phyloP scores from a whole-genome alignment of 2,329 filamentous ascomycete species.

The Neopestalotiopsis sp. region DNA sequence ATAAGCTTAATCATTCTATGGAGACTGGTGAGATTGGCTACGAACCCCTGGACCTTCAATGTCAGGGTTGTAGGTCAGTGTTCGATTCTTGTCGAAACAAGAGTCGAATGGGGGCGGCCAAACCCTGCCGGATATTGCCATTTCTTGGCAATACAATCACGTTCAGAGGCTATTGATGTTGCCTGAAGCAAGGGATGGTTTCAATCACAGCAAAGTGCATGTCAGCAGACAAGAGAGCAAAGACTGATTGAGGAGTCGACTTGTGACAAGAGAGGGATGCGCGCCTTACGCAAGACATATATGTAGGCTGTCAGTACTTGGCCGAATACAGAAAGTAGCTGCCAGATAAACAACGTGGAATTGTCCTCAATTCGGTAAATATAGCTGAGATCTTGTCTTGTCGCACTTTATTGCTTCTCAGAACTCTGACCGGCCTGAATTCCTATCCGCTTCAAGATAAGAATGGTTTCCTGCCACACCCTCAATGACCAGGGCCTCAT shows the following conservation, averaged over 20 bases:
- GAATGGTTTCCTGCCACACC: not conserved
- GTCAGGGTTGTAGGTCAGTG: slow-evolving; percentile 11
- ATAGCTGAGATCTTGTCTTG: not conserved
- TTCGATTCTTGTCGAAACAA: slow-evolving; percentile 17
- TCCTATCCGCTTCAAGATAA: not conserved
- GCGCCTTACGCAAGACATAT: not conserved
- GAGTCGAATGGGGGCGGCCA: not conserved
- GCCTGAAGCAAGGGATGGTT: not conserved
- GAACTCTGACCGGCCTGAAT: not conserved
- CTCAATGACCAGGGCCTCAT: not conserved
- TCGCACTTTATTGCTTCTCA: not conserved
- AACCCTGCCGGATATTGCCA: not conserved
- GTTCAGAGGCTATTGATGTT: not conserved
- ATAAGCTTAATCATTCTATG: not conserved
- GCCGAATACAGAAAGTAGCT: not conserved
- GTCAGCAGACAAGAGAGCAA: not conserved
- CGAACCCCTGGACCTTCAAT: slow-evolving; percentile 17
- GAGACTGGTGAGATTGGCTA: not conserved
- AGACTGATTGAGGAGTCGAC: not conserved
- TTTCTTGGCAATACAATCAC: not conserved
- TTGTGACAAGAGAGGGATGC: not conserved
- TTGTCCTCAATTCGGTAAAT: not conserved
- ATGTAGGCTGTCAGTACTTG: not conserved
- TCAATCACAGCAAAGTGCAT: not conserved
- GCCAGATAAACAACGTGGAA: not conserved